A percentile compares a stretch with the other conserved stretches of the same genome.
These are phyloP conservation scores for Middelhovenomyces tepae DNA, from an alignment of 805 yeast genomes.

Conservation along the genomic window DNA sequence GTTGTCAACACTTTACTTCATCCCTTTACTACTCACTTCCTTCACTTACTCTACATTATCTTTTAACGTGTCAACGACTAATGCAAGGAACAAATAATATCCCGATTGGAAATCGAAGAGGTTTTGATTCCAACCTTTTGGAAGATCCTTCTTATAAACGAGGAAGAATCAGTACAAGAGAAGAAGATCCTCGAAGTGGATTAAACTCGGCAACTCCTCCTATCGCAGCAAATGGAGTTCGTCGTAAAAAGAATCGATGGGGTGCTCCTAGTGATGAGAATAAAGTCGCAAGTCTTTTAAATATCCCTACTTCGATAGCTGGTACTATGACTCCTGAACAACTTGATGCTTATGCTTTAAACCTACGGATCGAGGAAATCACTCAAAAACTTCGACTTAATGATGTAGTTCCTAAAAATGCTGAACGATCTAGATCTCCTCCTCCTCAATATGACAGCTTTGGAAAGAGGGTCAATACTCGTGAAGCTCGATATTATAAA, in stretches of 20 bases:
- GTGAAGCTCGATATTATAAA: constrained; percentile 57
- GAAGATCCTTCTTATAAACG: too few relatives aligned
- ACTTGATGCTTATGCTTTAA: constrained; percentile 54
- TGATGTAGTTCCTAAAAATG: constrained; percentile 39
- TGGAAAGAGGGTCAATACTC: constrained; percentile 81
- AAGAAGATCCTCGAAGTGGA: too few relatives aligned
- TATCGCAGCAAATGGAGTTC: too few relatives aligned
- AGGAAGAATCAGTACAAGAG: too few relatives aligned
- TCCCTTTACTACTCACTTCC: too few relatives aligned
- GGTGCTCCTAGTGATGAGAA: constrained; percentile 22
- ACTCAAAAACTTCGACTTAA: constrained; percentile 47
- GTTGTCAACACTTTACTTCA: too few relatives aligned
- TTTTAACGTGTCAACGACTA: too few relatives aligned
- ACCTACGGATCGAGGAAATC: constrained; percentile 73
- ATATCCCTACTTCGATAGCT: constrained; percentile 35
- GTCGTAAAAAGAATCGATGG: constrained; percentile 23
- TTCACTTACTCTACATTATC: too few relatives aligned
- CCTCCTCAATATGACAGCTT: constrained; percentile 79
- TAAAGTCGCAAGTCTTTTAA: constrained; percentile 19
- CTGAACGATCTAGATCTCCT: constrained; percentile 69
- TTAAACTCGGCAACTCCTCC: too few relatives aligned
- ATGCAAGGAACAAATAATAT: too few relatives aligned
- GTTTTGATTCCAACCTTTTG: too few relatives aligned
- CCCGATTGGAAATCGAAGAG: too few relatives aligned
- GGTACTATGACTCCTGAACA: constrained; percentile 67